Percentiles rank a stretch among this genome's conserved stretches.
Evolutionary conservation across 2,329 filamentous ascomycete genomes (phyloP).

Genomic region (Paraconiothyrium sp.): DNA sequence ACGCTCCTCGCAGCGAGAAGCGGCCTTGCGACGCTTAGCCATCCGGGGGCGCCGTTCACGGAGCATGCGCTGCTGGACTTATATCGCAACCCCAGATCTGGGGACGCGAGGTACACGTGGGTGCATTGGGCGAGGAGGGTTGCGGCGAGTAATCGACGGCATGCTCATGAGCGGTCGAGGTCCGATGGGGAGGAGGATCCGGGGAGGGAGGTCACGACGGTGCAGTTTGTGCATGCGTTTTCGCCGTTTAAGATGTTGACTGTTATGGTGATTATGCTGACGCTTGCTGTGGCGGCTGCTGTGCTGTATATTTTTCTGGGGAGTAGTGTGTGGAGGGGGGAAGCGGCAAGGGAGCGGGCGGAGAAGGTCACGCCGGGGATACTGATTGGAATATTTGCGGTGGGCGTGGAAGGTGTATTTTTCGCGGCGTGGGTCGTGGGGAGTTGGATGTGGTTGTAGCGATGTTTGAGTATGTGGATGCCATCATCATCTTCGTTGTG

Average conservation of each 20-base stretch:
- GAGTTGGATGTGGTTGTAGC: constrained; percentile 20
- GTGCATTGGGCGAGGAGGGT: constrained; percentile 55
- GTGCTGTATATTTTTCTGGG: constrained; percentile 37
- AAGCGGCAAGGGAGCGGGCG: constrained; percentile 18
- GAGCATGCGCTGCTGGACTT: constrained; percentile 51
- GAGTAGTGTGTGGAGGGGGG: constrained; percentile 18
- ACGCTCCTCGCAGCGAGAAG: constrained; percentile 26
- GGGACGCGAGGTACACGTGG: constrained; percentile 53
- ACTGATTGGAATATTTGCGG: constrained; percentile 29
- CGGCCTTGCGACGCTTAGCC: constrained; percentile 19
- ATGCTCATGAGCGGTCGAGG: neutral
- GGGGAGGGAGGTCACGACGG: constrained; percentile 27
- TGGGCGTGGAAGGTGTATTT: constrained; percentile 27
- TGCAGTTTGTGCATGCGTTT: constrained; percentile 38
- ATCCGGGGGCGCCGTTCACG: constrained; percentile 41
- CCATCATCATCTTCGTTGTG: neutral
- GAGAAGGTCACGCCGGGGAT: constrained; percentile 32
- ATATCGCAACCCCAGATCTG: constrained; percentile 44
- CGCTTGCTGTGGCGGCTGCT: constrained; percentile 24
- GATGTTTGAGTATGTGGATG: neutral
- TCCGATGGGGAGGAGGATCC: constrained; percentile 4
- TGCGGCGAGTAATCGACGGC: constrained; percentile 25
- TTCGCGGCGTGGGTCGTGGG: constrained; percentile 21
- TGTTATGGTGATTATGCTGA: constrained; percentile 29
- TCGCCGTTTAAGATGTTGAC: constrained; percentile 26